Conservation (phyloP, 225 moss, liverwort and hornwort genomes). For the Pseudoscleropodium purum region DNA sequence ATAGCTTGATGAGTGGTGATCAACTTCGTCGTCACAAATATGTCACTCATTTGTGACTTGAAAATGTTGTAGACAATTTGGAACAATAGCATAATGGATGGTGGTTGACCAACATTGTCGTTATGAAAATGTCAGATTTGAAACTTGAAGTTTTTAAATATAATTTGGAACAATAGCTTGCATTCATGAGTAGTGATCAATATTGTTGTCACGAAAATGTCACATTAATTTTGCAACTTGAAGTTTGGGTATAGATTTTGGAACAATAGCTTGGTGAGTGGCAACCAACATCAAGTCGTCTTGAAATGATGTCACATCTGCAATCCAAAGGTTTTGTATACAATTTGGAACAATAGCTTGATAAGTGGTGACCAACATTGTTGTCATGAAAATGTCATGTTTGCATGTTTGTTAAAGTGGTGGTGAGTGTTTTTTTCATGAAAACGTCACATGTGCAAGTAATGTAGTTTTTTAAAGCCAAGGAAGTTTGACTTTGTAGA, state of each 20-base stretch:
- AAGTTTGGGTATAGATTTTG: neutral
- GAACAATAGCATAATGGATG: neutral
- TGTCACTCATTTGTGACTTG: neutral
- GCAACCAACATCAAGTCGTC: neutral
- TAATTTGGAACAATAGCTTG: neutral
- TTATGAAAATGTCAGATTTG: neutral
- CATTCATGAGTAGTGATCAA: too few species aligned
- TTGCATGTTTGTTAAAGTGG: neutral
- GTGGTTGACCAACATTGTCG: neutral
- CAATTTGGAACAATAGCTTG: neutral
- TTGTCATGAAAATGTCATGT: neutral
- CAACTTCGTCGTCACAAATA: accelerated
- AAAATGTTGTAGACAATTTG: neutral
- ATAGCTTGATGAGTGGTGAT: neutral
- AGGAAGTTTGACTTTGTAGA: neutral
- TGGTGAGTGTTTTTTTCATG: neutral
- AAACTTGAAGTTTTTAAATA: neutral
- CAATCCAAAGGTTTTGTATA: accelerated
- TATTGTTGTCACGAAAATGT: too few species aligned
- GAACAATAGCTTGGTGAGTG: neutral
- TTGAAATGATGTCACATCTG: neutral
- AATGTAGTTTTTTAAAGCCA: neutral
- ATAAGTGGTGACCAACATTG: neutral
- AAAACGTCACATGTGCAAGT: accelerated
- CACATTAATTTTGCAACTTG: too few species aligned